Evolutionary conservation across 257 asterid genomes (phyloP).

Genomic region (Penstemon barbatus): DNA sequence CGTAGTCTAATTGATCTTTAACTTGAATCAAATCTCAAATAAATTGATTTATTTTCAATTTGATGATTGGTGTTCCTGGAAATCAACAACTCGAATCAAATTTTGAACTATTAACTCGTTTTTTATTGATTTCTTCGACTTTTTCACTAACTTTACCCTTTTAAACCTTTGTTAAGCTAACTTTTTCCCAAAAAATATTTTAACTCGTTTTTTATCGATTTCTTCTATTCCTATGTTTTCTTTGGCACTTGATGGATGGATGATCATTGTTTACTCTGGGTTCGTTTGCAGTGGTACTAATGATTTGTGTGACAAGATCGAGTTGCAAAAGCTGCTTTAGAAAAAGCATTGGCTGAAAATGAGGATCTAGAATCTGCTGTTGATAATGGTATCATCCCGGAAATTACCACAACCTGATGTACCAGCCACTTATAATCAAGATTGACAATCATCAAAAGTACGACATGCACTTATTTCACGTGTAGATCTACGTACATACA

Average conservation of each 20-base stretch:
- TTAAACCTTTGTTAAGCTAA: no score
- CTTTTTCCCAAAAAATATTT: no score
- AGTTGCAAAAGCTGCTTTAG: conserved; percentile 78
- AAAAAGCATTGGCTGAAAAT: conserved; percentile 77
- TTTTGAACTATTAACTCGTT: no score
- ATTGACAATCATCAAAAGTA: conserved; percentile 63
- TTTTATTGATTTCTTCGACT: no score
- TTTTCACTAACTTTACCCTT: no score
- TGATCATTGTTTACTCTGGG: conserved; percentile 7
- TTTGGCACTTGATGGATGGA: not conserved
- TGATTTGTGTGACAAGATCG: conserved; percentile 54
- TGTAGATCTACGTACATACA: conserved; percentile 38
- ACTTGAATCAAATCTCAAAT: no score
- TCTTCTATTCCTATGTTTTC: not conserved
- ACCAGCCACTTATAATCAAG: conserved; percentile 72
- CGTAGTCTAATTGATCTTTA: no score
- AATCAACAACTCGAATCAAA: no score
- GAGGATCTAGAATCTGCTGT: conserved; percentile 39
- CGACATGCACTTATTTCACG: conserved; percentile 8
- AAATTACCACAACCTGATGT: conserved; percentile 44
- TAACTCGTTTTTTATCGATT: no score
- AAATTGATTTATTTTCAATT: no score
- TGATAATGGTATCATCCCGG: conserved; percentile 34
- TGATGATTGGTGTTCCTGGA: no score
- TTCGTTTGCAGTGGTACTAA: conserved; percentile 52